Base-by-base conservation (phyloP, 139 green algal genomes). In the Diplosphaera chodatii region DNA sequence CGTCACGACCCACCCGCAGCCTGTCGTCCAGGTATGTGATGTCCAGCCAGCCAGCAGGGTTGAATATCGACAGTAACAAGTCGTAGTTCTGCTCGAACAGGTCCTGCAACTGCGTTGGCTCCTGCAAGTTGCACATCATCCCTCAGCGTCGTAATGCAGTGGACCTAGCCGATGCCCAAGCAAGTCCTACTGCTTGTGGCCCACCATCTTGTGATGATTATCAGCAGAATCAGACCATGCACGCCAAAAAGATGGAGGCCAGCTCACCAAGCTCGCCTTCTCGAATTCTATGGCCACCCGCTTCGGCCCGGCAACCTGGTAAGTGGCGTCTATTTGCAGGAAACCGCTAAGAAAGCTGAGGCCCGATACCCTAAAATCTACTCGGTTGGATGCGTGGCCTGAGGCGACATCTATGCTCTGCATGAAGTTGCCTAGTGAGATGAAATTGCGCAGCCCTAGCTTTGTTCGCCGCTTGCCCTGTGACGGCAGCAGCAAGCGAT, bases 51-150 rank as follows among this genome's bases (percentile, higher is more conserved):
- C 91, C 91, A 31, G 94, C 84, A 23, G 91, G 91, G 74, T 96
- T 96, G 89, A 96, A 96, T 29, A 95, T 90, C 23, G 64, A 78
- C 55, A 96, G 83, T 78, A 96, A 80, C 69, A 96, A 66, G 63
- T 91, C 80, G 27, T 91, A 92, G 65, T 92, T 94, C 31, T 80
- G 73, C 63, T 82, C 67, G 66, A 96, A 95, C 16, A 96, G 72
- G 64, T 73, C 75, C 70, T 90, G 77, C 25, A 96, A 78, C 77
- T 86, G 70, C 21, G 73, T 21, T 18, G 88, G 88, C 41, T 65
- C 76, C 83, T 87, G 78, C 37, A 31, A 65, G 67, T 25, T 23
- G 16, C n/a, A 48, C 8, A 48, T 10, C 6, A 48, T 48, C 37
- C 6, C 10, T 20, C 10, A 48, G 37, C 8, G 37, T 48, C 37